Evolutionary conservation across 495 filamentous ascomycete species (phyloP), one percentile per base, ranked within the genome.

Genomic region (Lophiotrema nucula): DNA sequence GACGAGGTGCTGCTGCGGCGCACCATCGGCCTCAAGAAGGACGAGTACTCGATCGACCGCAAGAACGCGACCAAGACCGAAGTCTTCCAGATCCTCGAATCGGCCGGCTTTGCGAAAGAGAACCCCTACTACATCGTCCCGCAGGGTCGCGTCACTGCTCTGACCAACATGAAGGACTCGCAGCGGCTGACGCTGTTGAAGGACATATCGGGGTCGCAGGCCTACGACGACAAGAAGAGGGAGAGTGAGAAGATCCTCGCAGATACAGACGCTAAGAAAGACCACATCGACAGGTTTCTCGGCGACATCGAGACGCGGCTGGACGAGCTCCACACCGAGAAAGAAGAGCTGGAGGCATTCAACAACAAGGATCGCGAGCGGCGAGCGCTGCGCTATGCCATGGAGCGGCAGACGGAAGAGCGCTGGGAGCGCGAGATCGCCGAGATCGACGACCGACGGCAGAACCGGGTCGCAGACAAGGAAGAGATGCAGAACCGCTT

Each of bases 41-140:
- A 99, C 65, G 93, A 99, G 74, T 99, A 97, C 68, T 95, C 90
- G 10, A 80, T 97, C 0, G 93, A 99, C 70, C 83, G 89, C 64
- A 97, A 97, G 74, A 96, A 93, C 62, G 90, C 90, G 19, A 97
- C 91, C 22, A 96, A 96, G 69, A 78, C 84, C 59, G 93, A 99
- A 70, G 92, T 99, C 6, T 88, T 93, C 81, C 96, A 96, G 69
- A 80, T 97, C 27, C 83, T 99, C 18, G 93, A 99, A 70, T 92
- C 90, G 8, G 93, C 93, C 4, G 93, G 93, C 19, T 97, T 99
- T 72, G 96, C 92, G 47, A 87, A 89, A 56, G 95, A 92, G 54
- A 99, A 99, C 71, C 93, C 93, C 19, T 99, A 97, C 77, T 99
- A 97, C 69, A 99, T 99, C 62, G 93, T 99, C 1, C 93, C 95